Conservation (phyloP, 2,329 filamentous ascomycete species). For the Aspergillus sp. region DNA sequence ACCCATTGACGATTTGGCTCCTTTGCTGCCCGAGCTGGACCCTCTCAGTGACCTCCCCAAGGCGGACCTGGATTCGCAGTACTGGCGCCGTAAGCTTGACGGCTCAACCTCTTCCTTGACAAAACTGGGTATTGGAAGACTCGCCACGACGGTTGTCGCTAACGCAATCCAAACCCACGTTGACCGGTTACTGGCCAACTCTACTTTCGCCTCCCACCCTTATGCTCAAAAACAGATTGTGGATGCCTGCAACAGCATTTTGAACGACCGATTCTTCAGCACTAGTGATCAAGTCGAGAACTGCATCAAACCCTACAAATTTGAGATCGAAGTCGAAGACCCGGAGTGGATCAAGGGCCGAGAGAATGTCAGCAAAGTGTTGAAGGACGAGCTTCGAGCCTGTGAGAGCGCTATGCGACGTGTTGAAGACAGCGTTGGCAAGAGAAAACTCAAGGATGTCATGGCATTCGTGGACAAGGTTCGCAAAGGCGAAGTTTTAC, state of each 20-base stretch:
- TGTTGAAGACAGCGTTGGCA: slow-evolving; percentile 75
- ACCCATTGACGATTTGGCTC: slow-evolving; percentile 78
- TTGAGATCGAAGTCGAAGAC: slow-evolving; percentile 91
- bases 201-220: slow-evolving; percentile 85
- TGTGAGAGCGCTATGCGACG: slow-evolving; percentile 75
- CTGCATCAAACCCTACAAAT: slow-evolving; percentile 98
- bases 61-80: slow-evolving; percentile 77
- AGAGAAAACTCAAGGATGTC: slow-evolving; percentile 83
- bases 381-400: slow-evolving; percentile 85
- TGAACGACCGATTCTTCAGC: slow-evolving; percentile 93
- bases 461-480: slow-evolving; percentile 89
- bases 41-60: slow-evolving; percentile 76
- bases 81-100: slow-evolving; percentile 94
- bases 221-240: slow-evolving; percentile 91
- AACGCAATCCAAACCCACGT: slow-evolving; percentile 83
- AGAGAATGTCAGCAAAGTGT: slow-evolving; percentile 73
- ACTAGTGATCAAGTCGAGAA: slow-evolving; percentile 98
- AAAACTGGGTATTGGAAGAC: slow-evolving; percentile 86
- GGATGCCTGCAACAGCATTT: slow-evolving; percentile 82
- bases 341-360: slow-evolving; percentile 83
- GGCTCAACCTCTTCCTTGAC: slow-evolving; percentile 87
- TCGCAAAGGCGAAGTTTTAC: slow-evolving; percentile 75
- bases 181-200: slow-evolving; percentile 72
- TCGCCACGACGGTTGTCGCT: slow-evolving; percentile 89
- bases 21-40: slow-evolving; percentile 66